Base-by-base conservation (phyloP, 352 stramenopile species). In the Aphanomyces euteiches region DNA sequence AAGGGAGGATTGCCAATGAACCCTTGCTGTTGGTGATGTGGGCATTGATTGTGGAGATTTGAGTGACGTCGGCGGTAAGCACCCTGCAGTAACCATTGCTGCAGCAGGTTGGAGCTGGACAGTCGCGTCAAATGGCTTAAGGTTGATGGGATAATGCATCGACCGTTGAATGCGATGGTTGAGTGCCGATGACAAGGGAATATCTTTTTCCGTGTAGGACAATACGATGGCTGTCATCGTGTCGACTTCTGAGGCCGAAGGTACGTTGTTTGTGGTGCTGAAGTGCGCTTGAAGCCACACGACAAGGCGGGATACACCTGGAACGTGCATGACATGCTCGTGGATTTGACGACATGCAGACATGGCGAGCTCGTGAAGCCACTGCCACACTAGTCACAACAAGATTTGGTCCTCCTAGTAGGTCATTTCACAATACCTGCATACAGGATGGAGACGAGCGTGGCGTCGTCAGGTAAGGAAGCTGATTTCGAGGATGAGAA, bases 171-270 rank as follows among this genome's bases (percentile, higher is more conserved):
- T 95, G 73, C 88, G 83, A 47, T 82, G 76, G 73, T 93, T 91
- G 74, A 94, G 93, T 69, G 85, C 90, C 50, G 78, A 80, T 36
- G 87, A 83, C 65, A 95, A 81, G 73, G 87, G 84, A 72, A 79
- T 85, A 60, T 95, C 86, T 57, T 94, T 95, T 60, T 93, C 86
- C 21, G 87, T 84, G 64, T 95, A 95, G 61, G 93, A 87, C 15
- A 95, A 75, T 66, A 95, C 88, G 4, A 95, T 85, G 4, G 88
- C 88, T 45, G 40, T 70, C 13, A 54, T 34, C 39, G 43, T 47
- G 48, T 70, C 64, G 48, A 38, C 40, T 5, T 45, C 47, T 36
- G 64, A 21, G 10, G 54, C 10, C 45, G 45, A 59, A 40, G 47
- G 56, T 3, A 1, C 50, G 3, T 58, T 8, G 50, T 17, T 13